A percentile compares a stretch with the other conserved stretches of the same genome.
Evolutionary conservation across 345 rosid genomes (phyloP).

Genomic region (Gossypium mustelinum): DNA sequence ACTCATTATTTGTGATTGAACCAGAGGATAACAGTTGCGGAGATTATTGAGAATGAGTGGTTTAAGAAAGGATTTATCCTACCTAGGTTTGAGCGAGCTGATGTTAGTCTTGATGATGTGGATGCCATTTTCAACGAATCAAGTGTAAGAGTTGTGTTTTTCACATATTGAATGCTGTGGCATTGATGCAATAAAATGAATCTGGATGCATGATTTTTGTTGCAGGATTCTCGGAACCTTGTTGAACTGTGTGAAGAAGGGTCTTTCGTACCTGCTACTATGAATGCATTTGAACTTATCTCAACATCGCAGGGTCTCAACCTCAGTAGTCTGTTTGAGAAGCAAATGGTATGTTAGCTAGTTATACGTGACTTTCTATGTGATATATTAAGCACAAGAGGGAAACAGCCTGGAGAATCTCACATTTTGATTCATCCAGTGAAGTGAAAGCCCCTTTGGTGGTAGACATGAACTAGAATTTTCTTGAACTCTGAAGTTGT

Average conservation of each 20-base stretch:
- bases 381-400: neutral
- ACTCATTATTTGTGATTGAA: slow-evolving; percentile 25
- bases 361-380: neutral
- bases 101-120: slow-evolving; percentile 79
- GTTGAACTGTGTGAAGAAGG: slow-evolving; percentile 86
- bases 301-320: slow-evolving; percentile 96
- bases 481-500: neutral
- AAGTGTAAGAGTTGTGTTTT: slow-evolving; percentile 47
- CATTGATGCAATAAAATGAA: slow-evolving; percentile 7
- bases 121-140: slow-evolving; percentile 76
- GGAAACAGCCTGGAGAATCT: neutral
- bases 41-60: slow-evolving; percentile 93
- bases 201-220: slow-evolving; percentile 21
- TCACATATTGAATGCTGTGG: neutral
- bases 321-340: slow-evolving; percentile 88
- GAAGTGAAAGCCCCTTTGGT: neutral
- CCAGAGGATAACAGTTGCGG: slow-evolving; percentile 85
- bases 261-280: slow-evolving; percentile 61
- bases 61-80: slow-evolving; percentile 95
- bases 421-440: slow-evolving; percentile 3
- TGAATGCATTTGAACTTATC: slow-evolving; percentile 99
- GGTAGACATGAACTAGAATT: neutral
- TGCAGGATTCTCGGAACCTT: slow-evolving; percentile 63
- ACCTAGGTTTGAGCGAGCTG: slow-evolving; percentile 70
- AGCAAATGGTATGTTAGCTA: slow-evolving; percentile 69